Base-by-base conservation (phyloP, 257 asterid genomes). In the Parsonsia alboflavescens region DNA sequence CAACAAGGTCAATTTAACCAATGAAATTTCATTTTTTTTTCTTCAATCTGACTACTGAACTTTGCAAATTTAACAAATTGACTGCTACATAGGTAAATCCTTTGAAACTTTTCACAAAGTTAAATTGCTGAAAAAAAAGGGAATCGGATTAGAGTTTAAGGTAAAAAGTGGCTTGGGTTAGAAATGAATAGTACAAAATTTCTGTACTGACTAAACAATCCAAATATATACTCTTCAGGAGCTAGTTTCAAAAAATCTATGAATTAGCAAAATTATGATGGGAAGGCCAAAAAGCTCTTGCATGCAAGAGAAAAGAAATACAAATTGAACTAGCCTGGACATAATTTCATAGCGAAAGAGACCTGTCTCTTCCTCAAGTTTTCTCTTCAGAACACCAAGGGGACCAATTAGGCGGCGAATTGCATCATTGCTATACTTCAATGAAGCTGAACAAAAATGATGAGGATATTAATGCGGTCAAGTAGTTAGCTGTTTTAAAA, bases 321-420 rank as follows among this genome's bases (percentile, higher is more conserved):
- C 12, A 33, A 30, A 33, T 39, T 63, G 26, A 3, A 17, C 50
- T 39, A 42, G 48, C 50, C 39, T 17, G 70, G 70, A 39, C 2
- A 7, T n/a, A 21, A 65, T 65, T 21, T 41, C 30, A 65, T 36
- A 39, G 17, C 0, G 7, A 39, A 39, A 72, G 72, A 61, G 0
- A 92, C 99, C 97, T 84, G 97, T 92, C 86, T 88, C 97, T 81
- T 90, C 98, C 88, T 95, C 99, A 71, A 92, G 90, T 85, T 90
- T 95, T 79, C 89, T 92, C 92, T 88, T 95, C 80, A 89, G 76
- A 63, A 90, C 90, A 79, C 99, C 99, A 73, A 90, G 89, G 76
- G 98, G 99, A 84, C 99, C 99, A 88, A 95, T 85, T 76, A 95
- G 81, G 54, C 93, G 97, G 54, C 98, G 96, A 81, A 95, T 90